Evolutionary conservation across 1,284 basidiomycete species (phyloP).

Genomic region (Mrakiaceae sp.): DNA sequence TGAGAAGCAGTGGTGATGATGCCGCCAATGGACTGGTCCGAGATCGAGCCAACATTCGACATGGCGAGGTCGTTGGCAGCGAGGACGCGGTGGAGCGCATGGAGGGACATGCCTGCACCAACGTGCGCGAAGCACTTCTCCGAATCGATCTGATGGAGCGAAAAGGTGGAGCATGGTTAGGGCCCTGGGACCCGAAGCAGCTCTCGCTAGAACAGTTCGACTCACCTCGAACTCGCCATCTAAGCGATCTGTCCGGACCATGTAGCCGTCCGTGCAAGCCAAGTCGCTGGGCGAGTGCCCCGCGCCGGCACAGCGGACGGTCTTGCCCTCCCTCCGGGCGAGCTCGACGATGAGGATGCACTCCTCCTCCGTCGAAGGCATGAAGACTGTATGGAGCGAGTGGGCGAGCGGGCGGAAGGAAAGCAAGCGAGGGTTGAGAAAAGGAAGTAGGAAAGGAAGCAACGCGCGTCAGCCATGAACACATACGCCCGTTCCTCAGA

Average conservation of each 20-base stretch:
- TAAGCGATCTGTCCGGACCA: slow-evolving; percentile 64
- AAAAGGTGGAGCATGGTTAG: slow-evolving; percentile 12
- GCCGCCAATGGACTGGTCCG: slow-evolving; percentile 91
- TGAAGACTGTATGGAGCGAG: slow-evolving; percentile 45
- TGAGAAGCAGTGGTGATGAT: slow-evolving; percentile 91
- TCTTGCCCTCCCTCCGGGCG: slow-evolving; percentile 58
- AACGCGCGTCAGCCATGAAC: not conserved
- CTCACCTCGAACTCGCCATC: slow-evolving; percentile 61
- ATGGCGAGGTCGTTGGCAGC: slow-evolving; percentile 65
- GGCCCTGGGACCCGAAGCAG: not conserved
- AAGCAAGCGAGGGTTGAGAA: not conserved
- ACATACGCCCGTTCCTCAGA: not conserved
- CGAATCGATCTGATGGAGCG: slow-evolving; percentile 49
- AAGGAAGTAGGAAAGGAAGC: not conserved
- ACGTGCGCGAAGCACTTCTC: slow-evolving; percentile 54
- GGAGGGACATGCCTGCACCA: slow-evolving; percentile 68
- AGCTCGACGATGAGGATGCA: slow-evolving; percentile 72
- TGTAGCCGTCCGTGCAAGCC: slow-evolving; percentile 71
- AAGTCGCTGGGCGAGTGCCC: slow-evolving; percentile 91
- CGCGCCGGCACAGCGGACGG: slow-evolving; percentile 72
- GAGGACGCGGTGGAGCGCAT: slow-evolving; percentile 46
- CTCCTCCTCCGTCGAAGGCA: slow-evolving; percentile 59
- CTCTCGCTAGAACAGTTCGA: slow-evolving; percentile 5
- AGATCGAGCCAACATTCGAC: slow-evolving; percentile 89
- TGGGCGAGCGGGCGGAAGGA: not conserved